Conservation (phyloP, 352 stramenopile genomes). For the Pythium aquatile region DNA sequence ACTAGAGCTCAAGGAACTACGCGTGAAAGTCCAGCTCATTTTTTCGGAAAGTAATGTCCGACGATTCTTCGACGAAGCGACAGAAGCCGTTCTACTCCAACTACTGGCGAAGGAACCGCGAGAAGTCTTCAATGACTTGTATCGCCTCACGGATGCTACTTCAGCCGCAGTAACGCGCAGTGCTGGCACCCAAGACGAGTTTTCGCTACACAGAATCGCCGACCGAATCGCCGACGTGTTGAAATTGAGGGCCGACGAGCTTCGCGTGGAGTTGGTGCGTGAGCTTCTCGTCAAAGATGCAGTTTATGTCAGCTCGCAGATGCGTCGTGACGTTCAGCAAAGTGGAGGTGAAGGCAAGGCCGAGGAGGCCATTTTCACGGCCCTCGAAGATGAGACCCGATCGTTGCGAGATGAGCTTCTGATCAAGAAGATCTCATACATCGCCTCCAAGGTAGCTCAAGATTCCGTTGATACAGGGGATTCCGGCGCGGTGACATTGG, state of each 20-base stretch:
- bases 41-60: slow-evolving; percentile 15
- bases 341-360: not conserved
- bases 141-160: slow-evolving; percentile 15
- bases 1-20: slow-evolving; percentile 26
- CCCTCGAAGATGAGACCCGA: slow-evolving; percentile 23
- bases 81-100: slow-evolving; percentile 22
- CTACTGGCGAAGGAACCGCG: slow-evolving; percentile 19
- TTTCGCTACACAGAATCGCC: slow-evolving; percentile 25
- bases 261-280: slow-evolving; percentile 30
- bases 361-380: slow-evolving; percentile 22
- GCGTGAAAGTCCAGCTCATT: slow-evolving; percentile 28
- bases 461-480: not conserved
- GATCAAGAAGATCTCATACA: slow-evolving; percentile 25
- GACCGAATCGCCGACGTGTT: slow-evolving; percentile 26
- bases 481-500: slow-evolving; percentile 11
- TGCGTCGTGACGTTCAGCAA: not conserved
- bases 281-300: slow-evolving; percentile 30
- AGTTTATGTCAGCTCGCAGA: slow-evolving; percentile 19
- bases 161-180: not conserved
- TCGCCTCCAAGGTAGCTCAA: slow-evolving; percentile 17
- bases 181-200: not conserved
- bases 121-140: slow-evolving; percentile 36
- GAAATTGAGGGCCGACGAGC: slow-evolving; percentile 13
- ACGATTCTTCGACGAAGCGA: slow-evolving; percentile 8
- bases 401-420: slow-evolving; percentile 25